Conservation (phyloP, 2,329 filamentous ascomycete species). For the Xylariales sp. region DNA sequence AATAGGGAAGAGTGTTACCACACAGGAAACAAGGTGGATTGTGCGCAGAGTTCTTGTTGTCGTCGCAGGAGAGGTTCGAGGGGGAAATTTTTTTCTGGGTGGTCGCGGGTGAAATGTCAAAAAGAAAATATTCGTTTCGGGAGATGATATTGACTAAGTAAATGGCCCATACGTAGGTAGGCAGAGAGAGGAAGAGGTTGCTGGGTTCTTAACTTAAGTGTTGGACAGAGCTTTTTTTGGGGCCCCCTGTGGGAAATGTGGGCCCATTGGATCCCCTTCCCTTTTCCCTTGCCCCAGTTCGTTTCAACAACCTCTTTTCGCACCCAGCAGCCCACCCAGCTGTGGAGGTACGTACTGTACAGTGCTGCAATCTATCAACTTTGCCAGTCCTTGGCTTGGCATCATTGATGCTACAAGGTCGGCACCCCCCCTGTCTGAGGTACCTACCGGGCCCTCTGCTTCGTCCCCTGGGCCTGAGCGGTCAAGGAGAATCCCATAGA, state of each 20-base stretch:
- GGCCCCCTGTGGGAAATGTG: background rate
- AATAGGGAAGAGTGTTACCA: background rate
- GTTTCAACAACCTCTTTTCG: slow-evolving; percentile 7
- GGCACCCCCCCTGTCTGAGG: background rate
- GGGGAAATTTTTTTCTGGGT: too few species aligned
- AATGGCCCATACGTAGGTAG: slow-evolving; percentile 3
- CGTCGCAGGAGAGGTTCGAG: background rate
- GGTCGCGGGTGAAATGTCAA: slow-evolving; percentile 7
- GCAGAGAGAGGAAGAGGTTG: slow-evolving; percentile 5
- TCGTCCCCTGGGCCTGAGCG: too few species aligned
- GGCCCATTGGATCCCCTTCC: background rate
- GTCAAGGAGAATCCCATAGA: background rate
- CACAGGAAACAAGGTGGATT: background rate
- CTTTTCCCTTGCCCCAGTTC: slow-evolving; percentile 3
- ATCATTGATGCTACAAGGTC: background rate
- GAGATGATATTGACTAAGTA: slow-evolving; percentile 10
- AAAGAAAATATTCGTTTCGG: slow-evolving; percentile 10
- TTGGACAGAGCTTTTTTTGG: slow-evolving; percentile 7
- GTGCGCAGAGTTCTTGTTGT: background rate
- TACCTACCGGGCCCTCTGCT: too few species aligned
- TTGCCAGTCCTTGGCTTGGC: background rate
- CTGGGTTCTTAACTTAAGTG: slow-evolving; percentile 8
- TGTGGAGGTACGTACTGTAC: background rate
- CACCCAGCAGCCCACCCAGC: background rate
- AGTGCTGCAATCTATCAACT: background rate